Percentiles rank a stretch among this genome's conserved stretches.
These are phyloP conservation scores for Xylaria sp. DNA, from an alignment of 2,329 filamentous ascomycete genomes.

Conservation along the genomic window DNA sequence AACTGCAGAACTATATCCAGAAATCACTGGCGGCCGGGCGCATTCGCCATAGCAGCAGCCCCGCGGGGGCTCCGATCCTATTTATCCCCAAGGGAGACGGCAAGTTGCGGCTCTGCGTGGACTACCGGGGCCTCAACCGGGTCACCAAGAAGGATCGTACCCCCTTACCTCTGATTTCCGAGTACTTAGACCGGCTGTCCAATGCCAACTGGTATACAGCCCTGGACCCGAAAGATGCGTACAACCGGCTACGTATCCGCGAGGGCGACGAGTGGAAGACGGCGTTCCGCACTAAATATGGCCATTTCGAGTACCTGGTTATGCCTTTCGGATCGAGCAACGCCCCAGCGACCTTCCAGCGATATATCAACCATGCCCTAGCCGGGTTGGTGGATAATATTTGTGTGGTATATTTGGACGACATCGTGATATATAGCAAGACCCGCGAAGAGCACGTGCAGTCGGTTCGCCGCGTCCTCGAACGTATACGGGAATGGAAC, in stretches of 20 bases:
- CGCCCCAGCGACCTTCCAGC: neutral
- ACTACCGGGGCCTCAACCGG: neutral
- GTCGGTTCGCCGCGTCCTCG: conserved; percentile 15
- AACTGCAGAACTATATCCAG: neutral
- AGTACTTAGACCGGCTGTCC: neutral
- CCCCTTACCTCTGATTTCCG: neutral
- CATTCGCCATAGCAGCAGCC: neutral
- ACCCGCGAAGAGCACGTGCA: conserved; percentile 25
- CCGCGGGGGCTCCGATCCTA: neutral
- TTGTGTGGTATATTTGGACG: conserved; percentile 19
- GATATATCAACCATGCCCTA: neutral
- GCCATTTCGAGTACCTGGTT: conserved; percentile 27
- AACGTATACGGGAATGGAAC: neutral
- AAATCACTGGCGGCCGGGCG: neutral
- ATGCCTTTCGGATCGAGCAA: conserved; percentile 23
- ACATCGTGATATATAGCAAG: conserved; percentile 27
- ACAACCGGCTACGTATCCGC: neutral
- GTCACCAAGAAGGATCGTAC: neutral
- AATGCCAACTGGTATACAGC: neutral
- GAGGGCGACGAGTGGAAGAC: conserved; percentile 27
- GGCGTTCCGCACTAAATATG: conserved; percentile 24
- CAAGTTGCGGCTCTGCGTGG: neutral
- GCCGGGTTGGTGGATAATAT: neutral
- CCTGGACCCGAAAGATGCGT: neutral
- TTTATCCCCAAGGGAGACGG: neutral